Base-by-base conservation (phyloP, 2,329 filamentous ascomycete species). In the Fusarium liriodendri region DNA sequence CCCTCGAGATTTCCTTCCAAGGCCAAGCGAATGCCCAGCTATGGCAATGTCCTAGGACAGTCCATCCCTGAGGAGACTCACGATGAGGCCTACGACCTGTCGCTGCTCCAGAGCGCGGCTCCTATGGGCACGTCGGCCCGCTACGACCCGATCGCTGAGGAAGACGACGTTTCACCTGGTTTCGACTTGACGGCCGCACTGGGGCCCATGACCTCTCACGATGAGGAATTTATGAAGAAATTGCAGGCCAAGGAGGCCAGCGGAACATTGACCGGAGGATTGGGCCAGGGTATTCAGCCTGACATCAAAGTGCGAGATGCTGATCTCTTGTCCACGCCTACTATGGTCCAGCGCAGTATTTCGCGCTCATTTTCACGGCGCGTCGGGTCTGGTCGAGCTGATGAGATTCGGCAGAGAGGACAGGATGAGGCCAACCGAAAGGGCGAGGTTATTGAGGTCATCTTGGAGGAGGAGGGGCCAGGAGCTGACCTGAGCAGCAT, bases 381-480 rank as follows among this genome's bases (percentile, higher is more conserved):
- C 20, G 76, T 77, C 22, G 72, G 77, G 5, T 64, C 69, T 27
- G 77, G 72, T 6, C 82, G 84, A 42, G 74, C 77, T 11, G 80
- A 85, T 59, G 87, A 85, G 0, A 81, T 91, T 63, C 85, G 83
- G 64, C 83, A 85, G 22, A 81, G 88, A 20, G 89, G 86, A 0
- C 90, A 92, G 78, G 85, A 82, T 13, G 89, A 91, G 76, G 90
- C 90, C 1, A 90, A 91, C 75, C 87, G 87, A 66, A 83, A 86
- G n/a, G 89, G 89, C 18, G 84, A 90, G 72, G 86, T 91, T 3
- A 88, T 91, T 67, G 86, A 91, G 76, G 87, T 92, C 3, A 86
- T 92, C 54, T 81, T 90, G 29, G 80, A 82, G 50, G 78, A 81
- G 37, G 78, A 81, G 37, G 76, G 79, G 3, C 80, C 84, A 18